phyloP scores from a whole-genome alignment of 371 early-diverging fungal genomes.

The Circinella minor region DNA sequence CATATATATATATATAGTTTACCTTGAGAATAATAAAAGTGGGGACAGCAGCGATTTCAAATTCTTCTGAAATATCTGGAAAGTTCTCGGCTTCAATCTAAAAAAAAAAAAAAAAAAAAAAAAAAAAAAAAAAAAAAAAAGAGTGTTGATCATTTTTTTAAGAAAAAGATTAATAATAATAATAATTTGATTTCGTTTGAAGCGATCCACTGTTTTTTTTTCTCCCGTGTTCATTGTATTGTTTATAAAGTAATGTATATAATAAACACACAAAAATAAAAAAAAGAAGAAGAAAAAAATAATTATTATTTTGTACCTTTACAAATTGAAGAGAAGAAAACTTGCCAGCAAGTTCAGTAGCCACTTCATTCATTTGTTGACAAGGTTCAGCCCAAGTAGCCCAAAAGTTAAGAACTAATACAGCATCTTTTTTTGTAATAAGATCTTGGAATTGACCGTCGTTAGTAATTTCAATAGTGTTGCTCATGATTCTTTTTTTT shows the following conservation, averaged over 20 bases:
- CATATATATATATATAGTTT: slow-evolving; percentile 5
- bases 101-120: neutral
- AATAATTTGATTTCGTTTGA: neutral
- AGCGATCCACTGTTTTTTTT: too few relatives aligned
- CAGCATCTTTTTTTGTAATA: slow-evolving; percentile 36
- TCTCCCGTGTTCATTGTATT: too few relatives aligned
- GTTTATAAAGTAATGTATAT: too few relatives aligned
- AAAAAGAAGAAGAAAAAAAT: too few relatives aligned
- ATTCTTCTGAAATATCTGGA: slow-evolving; percentile 84
- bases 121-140: too few relatives aligned
- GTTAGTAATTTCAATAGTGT: slow-evolving; percentile 48
- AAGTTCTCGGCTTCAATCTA: slow-evolving; percentile 92
- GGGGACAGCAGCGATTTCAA: slow-evolving; percentile 92
- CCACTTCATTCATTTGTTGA: slow-evolving; percentile 89
- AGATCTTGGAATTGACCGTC: slow-evolving; percentile 43
- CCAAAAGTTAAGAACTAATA: slow-evolving; percentile 82
- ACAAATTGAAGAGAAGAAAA: slow-evolving; percentile 78
- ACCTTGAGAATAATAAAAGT: slow-evolving; percentile 87
- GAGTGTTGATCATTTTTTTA: too few relatives aligned
- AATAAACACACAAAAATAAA: too few relatives aligned
- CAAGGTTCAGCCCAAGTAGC: slow-evolving; percentile 92
- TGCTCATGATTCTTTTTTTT: slow-evolving; percentile 18
- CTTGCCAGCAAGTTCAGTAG: slow-evolving; percentile 81
- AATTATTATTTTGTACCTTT: slow-evolving; percentile 54
- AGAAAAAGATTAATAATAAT: neutral